Evolutionary conservation across 495 filamentous ascomycete species (phyloP).

Genomic region (Letharia columbiana): DNA sequence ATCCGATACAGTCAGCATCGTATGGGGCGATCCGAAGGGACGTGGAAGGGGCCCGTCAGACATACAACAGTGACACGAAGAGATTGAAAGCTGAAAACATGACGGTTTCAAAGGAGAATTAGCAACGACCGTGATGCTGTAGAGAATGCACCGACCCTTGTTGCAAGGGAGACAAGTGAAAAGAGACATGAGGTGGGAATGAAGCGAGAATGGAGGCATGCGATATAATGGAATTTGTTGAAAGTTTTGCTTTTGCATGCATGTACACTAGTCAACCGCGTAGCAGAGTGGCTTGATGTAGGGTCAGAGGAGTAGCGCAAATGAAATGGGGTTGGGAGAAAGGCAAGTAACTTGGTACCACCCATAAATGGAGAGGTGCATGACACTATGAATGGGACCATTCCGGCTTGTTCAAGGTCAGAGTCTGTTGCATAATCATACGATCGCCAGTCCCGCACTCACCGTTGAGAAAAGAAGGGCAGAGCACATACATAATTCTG

Average conservation of each 20-base stretch:
- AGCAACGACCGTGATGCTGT: conserved; percentile 19
- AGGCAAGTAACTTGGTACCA: conserved; percentile 17
- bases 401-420: conserved; percentile 7
- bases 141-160: conserved; percentile 14
- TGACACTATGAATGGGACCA: conserved; percentile 21
- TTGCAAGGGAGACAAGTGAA: background rate
- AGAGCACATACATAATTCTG: conserved; percentile 6
- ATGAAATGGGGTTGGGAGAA: conserved; percentile 2
- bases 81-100: conserved; percentile 25
- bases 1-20: conserved; percentile 12
- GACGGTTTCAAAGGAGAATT: conserved; percentile 23
- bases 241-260: conserved; percentile 10
- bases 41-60: conserved; percentile 5
- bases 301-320: conserved; percentile 24
- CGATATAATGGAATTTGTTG: conserved; percentile 3
- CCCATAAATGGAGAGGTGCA: conserved; percentile 21
- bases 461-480: conserved; percentile 1
- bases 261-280: conserved; percentile 20
- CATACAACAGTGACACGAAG: conserved; percentile 27
- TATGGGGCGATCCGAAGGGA: background rate
- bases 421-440: conserved; percentile 15
- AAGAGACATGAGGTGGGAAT: conserved; percentile 20
- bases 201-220: conserved; percentile 13
- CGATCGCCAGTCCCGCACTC: conserved; percentile 22
- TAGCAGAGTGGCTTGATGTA: conserved; percentile 24